These are phyloP conservation scores for Irpex sp. DNA, from an alignment of 1,284 basidiomycete species.

Conservation along the genomic window DNA sequence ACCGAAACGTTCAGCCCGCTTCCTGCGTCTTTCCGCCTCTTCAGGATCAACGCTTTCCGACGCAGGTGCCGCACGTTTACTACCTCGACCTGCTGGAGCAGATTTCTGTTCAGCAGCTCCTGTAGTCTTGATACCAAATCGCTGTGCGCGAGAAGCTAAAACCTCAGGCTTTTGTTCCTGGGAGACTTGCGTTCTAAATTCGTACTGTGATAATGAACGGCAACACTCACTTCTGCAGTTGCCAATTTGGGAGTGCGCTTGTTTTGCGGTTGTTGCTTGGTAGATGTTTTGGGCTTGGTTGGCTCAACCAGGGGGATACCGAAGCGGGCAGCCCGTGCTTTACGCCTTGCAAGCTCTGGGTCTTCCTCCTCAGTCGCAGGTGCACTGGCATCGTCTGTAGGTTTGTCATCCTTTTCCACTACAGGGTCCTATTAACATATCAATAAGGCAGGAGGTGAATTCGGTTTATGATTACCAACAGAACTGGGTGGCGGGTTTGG, in stretches of 20 bases:
- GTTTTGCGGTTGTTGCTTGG: conserved; percentile 14
- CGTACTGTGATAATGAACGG: background rate
- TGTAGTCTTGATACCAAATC: conserved; percentile 6
- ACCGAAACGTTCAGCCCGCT: conserved; percentile 55
- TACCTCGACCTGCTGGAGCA: conserved; percentile 16
- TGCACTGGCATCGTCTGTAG: conserved; percentile 10
- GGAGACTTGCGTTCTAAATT: background rate
- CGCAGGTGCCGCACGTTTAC: conserved; percentile 22
- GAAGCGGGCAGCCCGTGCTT: conserved; percentile 63
- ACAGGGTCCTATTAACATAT: background rate
- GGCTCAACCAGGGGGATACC: conserved; percentile 59
- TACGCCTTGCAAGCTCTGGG: conserved; percentile 54
- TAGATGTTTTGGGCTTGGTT: conserved; percentile 18
- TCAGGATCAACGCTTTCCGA: conserved; percentile 46
- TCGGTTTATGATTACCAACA: background rate
- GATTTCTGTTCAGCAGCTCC: conserved; percentile 34
- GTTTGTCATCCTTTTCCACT: background rate
- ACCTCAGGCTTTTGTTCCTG: conserved; percentile 42
- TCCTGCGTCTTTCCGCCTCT: conserved; percentile 52
- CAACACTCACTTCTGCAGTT: background rate
- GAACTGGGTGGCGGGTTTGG: conserved; percentile 2
- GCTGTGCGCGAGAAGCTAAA: conserved; percentile 26
- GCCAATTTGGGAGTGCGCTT: conserved; percentile 14
- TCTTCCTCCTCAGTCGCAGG: conserved; percentile 28
- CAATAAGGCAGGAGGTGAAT: background rate